Evolutionary conservation across 2,329 filamentous ascomycete species (phyloP), one percentile per base, ranked within the genome.

Genomic region (Sporothrix inflata): DNA sequence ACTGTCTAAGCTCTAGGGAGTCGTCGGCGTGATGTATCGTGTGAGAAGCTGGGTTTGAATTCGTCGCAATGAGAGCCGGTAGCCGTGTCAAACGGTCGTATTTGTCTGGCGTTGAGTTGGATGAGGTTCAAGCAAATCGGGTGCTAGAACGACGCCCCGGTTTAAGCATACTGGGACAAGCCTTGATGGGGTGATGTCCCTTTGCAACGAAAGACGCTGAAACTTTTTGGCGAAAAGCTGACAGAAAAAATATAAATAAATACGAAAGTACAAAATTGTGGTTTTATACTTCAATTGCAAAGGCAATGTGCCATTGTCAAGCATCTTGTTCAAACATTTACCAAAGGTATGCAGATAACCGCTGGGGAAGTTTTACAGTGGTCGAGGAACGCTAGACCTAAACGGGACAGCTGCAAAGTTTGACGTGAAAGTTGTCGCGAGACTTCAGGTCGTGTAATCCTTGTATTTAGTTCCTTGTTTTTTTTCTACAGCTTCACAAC

Each of bases 321-420:
- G 21, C 60, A 45, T 5, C 19, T 19, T 14, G 4, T 24, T 40
- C 57, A 7, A 24, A 7, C 34, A 19, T 1, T 1, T 24, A 0
- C 7, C 21, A n/a, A 4, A 19, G 8, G 12, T 69, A 55, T 68
- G 63, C 63, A 66, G 27, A 49, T 53, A 68, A 24, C 47, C 47
- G 27, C 7, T 19, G 21, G 9, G 11, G 11, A 9, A 38, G 27
- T 14, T 14, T 49, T 38, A 53, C 63, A 49, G 40, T n/a, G 21
- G 42, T n/a, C n/a, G 1, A 42, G 38, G 8, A 19, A 24, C 42
- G 49, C 71, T 72, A 72, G 21, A 21, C 71, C 71, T 1, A 60
- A 66, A 40, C 8, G 51, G 67, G 71, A 70, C 55, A 72, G n/a
- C 24, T 66, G 38, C 55, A 72, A 72, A 71, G 65, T 70, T 70